phyloP scores from a whole-genome alignment of 192 early-diverging fungal genomes.

The Podila verticillata region DNA sequence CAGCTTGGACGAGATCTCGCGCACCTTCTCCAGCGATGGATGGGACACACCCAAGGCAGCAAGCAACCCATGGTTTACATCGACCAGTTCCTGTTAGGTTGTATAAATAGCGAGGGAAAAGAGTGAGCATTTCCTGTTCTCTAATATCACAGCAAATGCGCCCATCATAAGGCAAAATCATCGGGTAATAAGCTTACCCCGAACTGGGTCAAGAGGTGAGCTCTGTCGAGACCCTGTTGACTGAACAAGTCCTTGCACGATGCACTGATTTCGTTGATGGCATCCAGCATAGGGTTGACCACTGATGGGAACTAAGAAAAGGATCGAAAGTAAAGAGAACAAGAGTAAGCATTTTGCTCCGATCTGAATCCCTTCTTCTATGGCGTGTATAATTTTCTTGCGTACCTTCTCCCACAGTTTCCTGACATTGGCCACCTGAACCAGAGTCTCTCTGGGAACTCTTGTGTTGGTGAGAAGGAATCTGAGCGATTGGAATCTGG shows the following conservation, averaged over 20 bases:
- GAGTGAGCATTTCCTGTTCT: too few species aligned
- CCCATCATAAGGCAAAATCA: too few species aligned
- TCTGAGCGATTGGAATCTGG: conserved; percentile 69
- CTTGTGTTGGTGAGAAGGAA: conserved; percentile 91
- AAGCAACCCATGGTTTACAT: conserved; percentile 88
- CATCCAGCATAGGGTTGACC: conserved; percentile 72
- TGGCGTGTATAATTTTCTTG: background rate
- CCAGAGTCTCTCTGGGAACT: conserved; percentile 90
- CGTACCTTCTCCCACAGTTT: conserved; percentile 59
- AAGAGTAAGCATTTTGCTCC: conserved; percentile 1
- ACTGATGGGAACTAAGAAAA: conserved; percentile 60
- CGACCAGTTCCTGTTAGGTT: conserved; percentile 73
- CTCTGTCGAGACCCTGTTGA: conserved; percentile 23
- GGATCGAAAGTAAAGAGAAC: background rate
- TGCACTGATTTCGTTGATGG: conserved; percentile 68
- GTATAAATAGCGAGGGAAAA: background rate
- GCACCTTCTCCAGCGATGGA: conserved; percentile 80
- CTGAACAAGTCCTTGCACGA: conserved; percentile 45
- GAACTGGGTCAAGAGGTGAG: conserved; percentile 25
- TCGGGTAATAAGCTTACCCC: conserved; percentile 28
- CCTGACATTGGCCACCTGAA: conserved; percentile 84
- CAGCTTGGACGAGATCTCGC: conserved; percentile 66
- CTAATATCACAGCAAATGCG: background rate
- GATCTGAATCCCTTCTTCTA: background rate
- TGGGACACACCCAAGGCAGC: conserved; percentile 86